These are phyloP conservation scores for Phytophthora foliorum DNA, from an alignment of 352 stramenopile species.

Conservation along the genomic window DNA sequence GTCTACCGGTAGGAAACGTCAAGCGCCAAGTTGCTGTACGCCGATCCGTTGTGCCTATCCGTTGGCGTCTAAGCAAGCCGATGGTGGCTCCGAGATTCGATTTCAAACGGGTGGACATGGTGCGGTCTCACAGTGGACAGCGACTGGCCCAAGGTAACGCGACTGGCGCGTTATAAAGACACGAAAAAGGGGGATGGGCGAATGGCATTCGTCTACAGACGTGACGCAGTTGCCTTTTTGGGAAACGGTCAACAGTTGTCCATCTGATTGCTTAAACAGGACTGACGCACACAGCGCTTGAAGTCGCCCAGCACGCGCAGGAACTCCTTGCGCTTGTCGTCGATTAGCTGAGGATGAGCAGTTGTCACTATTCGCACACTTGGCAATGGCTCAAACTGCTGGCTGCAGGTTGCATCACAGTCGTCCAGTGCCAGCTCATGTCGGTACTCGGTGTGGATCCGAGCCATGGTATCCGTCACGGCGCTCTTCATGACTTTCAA, in stretches of 20 bases:
- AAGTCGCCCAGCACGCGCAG: conserved; percentile 55
- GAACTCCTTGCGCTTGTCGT: conserved; percentile 53
- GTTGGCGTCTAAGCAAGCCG: too few relatives aligned
- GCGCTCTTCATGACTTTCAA: conserved; percentile 19
- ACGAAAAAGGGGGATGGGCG: conserved; percentile 16
- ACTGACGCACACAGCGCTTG: conserved; percentile 49
- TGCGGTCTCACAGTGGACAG: conserved; percentile 2
- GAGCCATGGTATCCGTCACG: conserved; percentile 14
- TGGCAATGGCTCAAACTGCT: conserved; percentile 1
- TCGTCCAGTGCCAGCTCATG: neutral
- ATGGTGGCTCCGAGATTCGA: too few relatives aligned
- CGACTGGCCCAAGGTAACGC: neutral
- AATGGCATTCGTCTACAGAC: conserved; percentile 42
- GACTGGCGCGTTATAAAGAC: conserved; percentile 20
- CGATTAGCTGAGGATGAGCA: conserved; percentile 16
- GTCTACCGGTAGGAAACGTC: neutral
- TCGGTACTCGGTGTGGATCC: conserved; percentile 10
- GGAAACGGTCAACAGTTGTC: conserved; percentile 1
- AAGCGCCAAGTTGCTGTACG: too few relatives aligned
- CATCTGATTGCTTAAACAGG: conserved; percentile 6
- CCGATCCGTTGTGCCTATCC: too few relatives aligned
- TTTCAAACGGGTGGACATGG: conserved; percentile 27
- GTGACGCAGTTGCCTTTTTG: conserved; percentile 22
- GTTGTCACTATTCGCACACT: neutral
- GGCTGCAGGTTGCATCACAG: neutral